These are phyloP conservation scores for Xerocomus amazonicus DNA, from an alignment of 1,284 basidiomycete species.

Conservation along the genomic window DNA sequence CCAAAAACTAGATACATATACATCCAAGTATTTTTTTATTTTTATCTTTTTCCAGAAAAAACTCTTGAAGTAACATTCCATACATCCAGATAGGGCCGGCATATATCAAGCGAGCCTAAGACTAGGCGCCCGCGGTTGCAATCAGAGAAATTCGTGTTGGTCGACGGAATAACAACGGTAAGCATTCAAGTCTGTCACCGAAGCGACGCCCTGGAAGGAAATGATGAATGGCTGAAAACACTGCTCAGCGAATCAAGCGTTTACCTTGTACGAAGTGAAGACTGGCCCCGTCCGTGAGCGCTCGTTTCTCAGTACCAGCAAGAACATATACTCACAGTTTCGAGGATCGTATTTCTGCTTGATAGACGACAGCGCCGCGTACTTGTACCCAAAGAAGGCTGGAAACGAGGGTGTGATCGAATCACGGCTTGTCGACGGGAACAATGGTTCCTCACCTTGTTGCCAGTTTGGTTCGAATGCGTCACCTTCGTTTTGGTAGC, in stretches of 20 bases:
- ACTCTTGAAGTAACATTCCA: too few species aligned
- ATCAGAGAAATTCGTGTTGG: not conserved
- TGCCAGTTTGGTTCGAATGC: constrained; percentile 22
- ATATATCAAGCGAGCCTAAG: too few species aligned
- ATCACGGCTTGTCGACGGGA: not conserved
- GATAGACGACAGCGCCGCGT: constrained; percentile 17
- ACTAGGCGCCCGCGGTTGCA: too few species aligned
- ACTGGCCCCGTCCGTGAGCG: constrained; percentile 1
- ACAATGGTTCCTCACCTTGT: constrained; percentile 9
- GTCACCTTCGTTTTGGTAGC: constrained; percentile 27
- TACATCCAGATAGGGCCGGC: too few species aligned
- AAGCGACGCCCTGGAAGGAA: constrained; percentile 14
- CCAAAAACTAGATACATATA: too few species aligned
- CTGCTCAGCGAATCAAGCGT: not conserved
- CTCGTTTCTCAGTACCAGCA: not conserved
- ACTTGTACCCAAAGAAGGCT: constrained; percentile 28
- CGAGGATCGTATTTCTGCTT: constrained; percentile 26
- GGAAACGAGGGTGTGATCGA: too few species aligned
- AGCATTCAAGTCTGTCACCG: constrained; percentile 6
- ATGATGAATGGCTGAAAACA: not conserved
- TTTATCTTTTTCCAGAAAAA: too few species aligned
- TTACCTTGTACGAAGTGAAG: constrained; percentile 24
- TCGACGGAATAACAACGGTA: constrained; percentile 13
- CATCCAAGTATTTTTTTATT: too few species aligned
- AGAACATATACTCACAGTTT: constrained; percentile 18